Evolutionary conservation across 768 basidiomycete species (phyloP).

Genomic region (Rhizopogon vinicolor): DNA sequence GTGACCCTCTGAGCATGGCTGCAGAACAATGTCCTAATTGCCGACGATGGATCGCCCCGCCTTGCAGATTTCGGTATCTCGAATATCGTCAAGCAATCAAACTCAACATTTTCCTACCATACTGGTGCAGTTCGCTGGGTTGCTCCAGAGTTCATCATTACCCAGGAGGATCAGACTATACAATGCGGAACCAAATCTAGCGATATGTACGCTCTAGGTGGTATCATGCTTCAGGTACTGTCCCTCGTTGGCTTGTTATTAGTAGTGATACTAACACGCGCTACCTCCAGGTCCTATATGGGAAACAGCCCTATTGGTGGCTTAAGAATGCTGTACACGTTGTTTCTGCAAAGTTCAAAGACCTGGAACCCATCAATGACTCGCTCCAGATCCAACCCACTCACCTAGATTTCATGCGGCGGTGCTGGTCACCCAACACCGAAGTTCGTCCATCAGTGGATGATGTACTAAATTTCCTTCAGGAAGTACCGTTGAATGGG

Average conservation of each 20-base stretch:
- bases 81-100: no score
- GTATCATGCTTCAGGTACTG: constrained; percentile 16
- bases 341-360: constrained; percentile 12
- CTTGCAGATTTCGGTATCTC: no score
- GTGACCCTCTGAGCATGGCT: no score
- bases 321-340: constrained; percentile 10
- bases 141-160: no score
- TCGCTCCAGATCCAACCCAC: constrained; percentile 1
- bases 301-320: constrained; percentile 13
- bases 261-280: background rate
- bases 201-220: constrained; percentile 18
- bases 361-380: constrained; percentile 7
- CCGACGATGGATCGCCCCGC: no score
- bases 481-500: no score
- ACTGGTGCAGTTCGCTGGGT: no score
- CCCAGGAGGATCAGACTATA: no score
- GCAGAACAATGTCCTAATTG: no score
- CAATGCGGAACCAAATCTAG: constrained; percentile 7
- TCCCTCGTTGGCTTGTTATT: background rate
- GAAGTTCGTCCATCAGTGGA: no score
- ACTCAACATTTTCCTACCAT: no score
- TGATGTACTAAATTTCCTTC: no score
- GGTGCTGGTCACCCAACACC: constrained; percentile 22
- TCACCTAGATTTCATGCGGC: constrained; percentile 16
- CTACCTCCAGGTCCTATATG: constrained; percentile 20